Base-by-base conservation (phyloP, 495 filamentous ascomycete genomes). In the Glonium stellatum region DNA sequence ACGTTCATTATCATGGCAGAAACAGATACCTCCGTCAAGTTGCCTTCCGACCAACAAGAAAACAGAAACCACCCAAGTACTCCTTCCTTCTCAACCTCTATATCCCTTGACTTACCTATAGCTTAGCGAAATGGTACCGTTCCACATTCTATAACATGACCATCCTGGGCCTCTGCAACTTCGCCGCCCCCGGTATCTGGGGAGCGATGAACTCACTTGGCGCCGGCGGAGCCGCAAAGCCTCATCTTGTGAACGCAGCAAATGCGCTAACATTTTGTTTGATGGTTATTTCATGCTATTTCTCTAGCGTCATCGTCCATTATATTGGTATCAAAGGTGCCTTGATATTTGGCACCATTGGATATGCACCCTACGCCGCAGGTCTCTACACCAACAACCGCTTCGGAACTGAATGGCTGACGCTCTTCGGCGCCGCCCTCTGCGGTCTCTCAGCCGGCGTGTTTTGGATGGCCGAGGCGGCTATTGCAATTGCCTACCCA, bases 151-250 rank as follows among this genome's bases (percentile, higher is more conserved):
- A 79, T 71, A 84, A 85, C 74, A 80, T 82, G 35, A 75, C 82
- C 15, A 77, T 88, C 23, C 76, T 86, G 9, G 85, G 84, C 0
- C 59, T 85, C 18, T 84, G 80, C 72, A 83, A 82, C 63, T 80
- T 88, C 61, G 73, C 80, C 0, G 83, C 82, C 0, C 85, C 85
- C 0, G 85, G 85, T 0, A 80, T 87, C 62, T 87, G 84, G 84
- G 78, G 77, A 25, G 85, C 84, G 12, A 87, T 87, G 82, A 87
- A 87, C 70, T 82, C 79, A 0, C 77, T 87, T 15, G 84, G 85
- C 36, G 85, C 84, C 18, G 85, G 85, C 41, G 84, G 84, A 5
- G 75, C 78, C 34, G 76, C 81, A 57, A 75, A 70, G n/a, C 85
- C 85, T 6, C 79, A 83, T 57, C 77, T 87, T 12, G 80, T 87